phyloP scores from a whole-genome alignment of 2,329 filamentous ascomycete species.

The Ascochyta rabiei region DNA sequence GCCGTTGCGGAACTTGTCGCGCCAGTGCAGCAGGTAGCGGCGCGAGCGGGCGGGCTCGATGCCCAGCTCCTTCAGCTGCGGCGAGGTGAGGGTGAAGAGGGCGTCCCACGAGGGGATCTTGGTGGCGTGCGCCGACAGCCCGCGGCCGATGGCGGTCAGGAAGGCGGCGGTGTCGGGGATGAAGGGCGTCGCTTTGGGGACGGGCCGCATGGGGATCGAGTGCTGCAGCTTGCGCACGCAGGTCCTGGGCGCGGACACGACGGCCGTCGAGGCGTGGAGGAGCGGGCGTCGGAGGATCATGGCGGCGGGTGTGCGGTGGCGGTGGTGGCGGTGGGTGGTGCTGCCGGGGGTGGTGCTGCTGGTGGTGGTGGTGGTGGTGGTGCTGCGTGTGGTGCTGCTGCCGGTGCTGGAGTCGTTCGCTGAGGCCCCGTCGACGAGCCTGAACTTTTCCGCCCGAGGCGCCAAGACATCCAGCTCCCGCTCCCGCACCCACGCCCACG shows the following conservation, averaged over 20 bases:
- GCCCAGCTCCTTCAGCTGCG: slow-evolving; percentile 78
- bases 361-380: neutral
- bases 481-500: neutral
- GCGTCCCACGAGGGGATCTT: slow-evolving; percentile 93
- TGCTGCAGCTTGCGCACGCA: slow-evolving; percentile 48
- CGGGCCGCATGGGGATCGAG: slow-evolving; percentile 49
- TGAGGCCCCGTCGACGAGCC: neutral
- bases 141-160: slow-evolving; percentile 87
- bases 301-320: slow-evolving; percentile 15
- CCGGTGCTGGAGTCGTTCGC: neutral
- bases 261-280: slow-evolving; percentile 32
- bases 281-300: slow-evolving; percentile 48
- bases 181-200: slow-evolving; percentile 79
- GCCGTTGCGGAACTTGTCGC: slow-evolving; percentile 80
- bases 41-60: slow-evolving; percentile 84
- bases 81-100: slow-evolving; percentile 80
- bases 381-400: neutral
- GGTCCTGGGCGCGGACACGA: slow-evolving; percentile 34
- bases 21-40: slow-evolving; percentile 85
- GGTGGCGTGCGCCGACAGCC: slow-evolving; percentile 77
- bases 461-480: slow-evolving; percentile 12
- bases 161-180: slow-evolving; percentile 86
- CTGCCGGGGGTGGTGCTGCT: no score
- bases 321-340: neutral
- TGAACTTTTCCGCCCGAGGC: slow-evolving; percentile 40